A percentile compares a stretch with the other conserved stretches of the same genome.
Evolutionary conservation across 1,139 yeast species (phyloP).

Genomic region (Zygoascus meyerae): DNA sequence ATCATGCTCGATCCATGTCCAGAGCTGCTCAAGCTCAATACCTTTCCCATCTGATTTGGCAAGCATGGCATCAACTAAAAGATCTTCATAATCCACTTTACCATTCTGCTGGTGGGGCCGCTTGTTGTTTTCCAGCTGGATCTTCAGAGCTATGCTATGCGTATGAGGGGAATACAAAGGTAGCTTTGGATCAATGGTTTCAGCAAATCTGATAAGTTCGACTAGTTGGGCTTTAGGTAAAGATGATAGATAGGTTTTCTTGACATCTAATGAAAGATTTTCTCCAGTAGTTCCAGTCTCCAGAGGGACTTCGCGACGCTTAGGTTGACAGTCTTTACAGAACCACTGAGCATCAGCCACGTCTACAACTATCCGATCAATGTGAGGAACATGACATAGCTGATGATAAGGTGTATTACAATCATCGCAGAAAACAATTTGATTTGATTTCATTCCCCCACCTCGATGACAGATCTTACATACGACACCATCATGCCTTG

Average conservation of each 20-base stretch:
- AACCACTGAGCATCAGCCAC: constrained; percentile 43
- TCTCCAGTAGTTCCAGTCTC: constrained; percentile 38
- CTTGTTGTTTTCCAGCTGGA: constrained; percentile 34
- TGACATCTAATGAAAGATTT: constrained; percentile 33
- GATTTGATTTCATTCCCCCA: constrained; percentile 36
- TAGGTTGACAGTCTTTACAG: constrained; percentile 37
- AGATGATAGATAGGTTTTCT: constrained; percentile 37
- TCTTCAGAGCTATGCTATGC: constrained; percentile 31
- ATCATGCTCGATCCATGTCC: constrained; percentile 33
- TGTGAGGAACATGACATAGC: constrained; percentile 40
- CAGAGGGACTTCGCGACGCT: constrained; percentile 34
- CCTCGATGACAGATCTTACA: constrained; percentile 40
- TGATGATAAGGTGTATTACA: constrained; percentile 41
- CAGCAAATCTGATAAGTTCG: constrained; percentile 37
- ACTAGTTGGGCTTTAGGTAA: constrained; percentile 39
- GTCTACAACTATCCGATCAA: constrained; percentile 39
- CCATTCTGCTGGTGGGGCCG: constrained; percentile 26
- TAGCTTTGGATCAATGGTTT: constrained; percentile 33
- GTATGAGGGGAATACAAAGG: constrained; percentile 36
- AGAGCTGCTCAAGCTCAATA: constrained; percentile 32
- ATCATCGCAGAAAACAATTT: constrained; percentile 41
- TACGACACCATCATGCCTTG: constrained; percentile 30
- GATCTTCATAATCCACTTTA: constrained; percentile 31
- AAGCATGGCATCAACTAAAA: constrained; percentile 32
- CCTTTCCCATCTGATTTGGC: constrained; percentile 34